A percentile compares a stretch with the other conserved stretches of the same genome.
These are phyloP conservation scores for Exophiala calicioides DNA, from an alignment of 2,329 filamentous ascomycete species.

Conservation along the genomic window DNA sequence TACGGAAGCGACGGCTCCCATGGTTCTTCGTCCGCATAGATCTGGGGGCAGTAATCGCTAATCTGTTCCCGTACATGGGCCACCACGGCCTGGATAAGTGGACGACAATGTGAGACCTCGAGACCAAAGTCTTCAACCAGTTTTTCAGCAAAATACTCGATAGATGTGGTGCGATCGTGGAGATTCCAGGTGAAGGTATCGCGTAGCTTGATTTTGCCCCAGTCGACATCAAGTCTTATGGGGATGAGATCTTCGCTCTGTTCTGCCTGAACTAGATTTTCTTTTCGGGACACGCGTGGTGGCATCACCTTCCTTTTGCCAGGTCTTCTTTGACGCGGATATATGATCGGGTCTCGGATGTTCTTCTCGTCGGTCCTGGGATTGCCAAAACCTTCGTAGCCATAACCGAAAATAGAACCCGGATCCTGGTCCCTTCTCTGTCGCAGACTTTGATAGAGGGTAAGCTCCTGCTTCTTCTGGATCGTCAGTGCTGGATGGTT, in stretches of 20 bases:
- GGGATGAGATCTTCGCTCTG: constrained; percentile 90
- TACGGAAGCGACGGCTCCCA: constrained; percentile 89
- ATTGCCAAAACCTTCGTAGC: constrained; percentile 89
- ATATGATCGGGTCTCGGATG: constrained; percentile 69
- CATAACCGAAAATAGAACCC: constrained; percentile 63
- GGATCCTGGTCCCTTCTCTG: constrained; percentile 59
- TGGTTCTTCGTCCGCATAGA: constrained; percentile 85
- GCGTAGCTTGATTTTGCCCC: constrained; percentile 91
- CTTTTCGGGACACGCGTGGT: constrained; percentile 74
- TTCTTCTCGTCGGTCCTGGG: constrained; percentile 70
- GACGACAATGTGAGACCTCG: constrained; percentile 63
- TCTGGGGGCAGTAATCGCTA: constrained; percentile 88
- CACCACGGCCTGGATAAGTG: constrained; percentile 63
- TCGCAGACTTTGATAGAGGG: constrained; percentile 69
- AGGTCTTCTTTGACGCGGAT: constrained; percentile 74
- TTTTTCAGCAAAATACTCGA: constrained; percentile 82
- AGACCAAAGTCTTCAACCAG: constrained; percentile 83
- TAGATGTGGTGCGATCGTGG: constrained; percentile 79
- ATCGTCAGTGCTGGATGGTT: constrained; percentile 60
- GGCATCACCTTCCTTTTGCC: constrained; percentile 74
- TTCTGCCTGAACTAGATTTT: constrained; percentile 82
- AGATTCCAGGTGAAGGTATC: constrained; percentile 99
- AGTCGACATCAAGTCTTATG: constrained; percentile 87
- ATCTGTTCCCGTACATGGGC: constrained; percentile 83
- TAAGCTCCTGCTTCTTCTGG: constrained; percentile 66